A percentile compares a stretch with the other conserved stretches of the same genome.
These are phyloP conservation scores for Eutreptiella sp. DNA, from an alignment of 208 protist genomes.

Conservation along the genomic window DNA sequence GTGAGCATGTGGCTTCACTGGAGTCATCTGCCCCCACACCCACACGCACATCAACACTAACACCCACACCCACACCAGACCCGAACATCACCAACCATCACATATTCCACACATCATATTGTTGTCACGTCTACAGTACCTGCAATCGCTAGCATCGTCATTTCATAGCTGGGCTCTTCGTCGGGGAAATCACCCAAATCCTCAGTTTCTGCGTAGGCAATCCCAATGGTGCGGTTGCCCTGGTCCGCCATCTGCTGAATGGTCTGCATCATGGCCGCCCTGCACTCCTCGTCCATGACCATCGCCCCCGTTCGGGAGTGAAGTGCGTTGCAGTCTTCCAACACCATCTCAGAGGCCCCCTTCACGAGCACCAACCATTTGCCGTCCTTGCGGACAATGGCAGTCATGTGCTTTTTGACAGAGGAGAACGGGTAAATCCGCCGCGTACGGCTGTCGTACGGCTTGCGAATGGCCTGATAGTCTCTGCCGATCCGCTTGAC, in stretches of 20 bases:
- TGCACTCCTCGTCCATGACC: conserved; percentile 52
- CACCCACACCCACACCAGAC: no score
- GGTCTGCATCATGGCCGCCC: no score
- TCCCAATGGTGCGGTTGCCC: conserved; percentile 70
- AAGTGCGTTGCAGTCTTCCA: conserved; percentile 58
- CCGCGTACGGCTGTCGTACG: conserved; percentile 22
- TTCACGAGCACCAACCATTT: no score
- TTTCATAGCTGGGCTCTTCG: no score
- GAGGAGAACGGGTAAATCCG: conserved; percentile 69
- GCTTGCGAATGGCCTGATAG: neutral
- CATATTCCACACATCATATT: no score
- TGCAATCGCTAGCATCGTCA: no score
- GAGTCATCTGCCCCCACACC: no score
- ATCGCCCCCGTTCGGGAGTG: no score
- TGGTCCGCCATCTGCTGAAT: conserved; percentile 48
- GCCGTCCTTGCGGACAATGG: conserved; percentile 45
- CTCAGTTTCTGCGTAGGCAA: conserved; percentile 50
- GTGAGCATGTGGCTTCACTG: no score
- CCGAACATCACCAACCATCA: no score
- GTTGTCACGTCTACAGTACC: no score
- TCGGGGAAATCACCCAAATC: conserved; percentile 40
- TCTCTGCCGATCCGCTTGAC: conserved; percentile 44
- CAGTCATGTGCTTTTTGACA: conserved; percentile 76
- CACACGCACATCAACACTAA: no score
- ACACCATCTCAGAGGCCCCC: conserved; percentile 79